Conservation (phyloP, 2,329 filamentous ascomycete species). For the Colletotrichum sublineola region DNA sequence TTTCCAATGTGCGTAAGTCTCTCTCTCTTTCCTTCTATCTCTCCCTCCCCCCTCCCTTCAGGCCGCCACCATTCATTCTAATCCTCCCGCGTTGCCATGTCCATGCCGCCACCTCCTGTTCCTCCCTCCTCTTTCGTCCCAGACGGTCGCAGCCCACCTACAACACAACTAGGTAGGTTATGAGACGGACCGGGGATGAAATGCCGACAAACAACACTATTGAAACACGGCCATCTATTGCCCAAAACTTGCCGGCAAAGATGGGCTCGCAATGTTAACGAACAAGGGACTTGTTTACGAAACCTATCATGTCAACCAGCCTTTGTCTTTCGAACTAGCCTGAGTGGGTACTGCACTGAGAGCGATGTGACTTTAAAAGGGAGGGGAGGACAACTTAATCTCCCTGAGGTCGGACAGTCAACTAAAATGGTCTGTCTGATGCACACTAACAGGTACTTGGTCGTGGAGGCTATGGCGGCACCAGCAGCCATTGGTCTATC, state of each 20-base stretch:
- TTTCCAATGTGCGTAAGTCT: background rate
- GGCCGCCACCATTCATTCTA: background rate
- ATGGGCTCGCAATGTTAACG: constrained; percentile 1
- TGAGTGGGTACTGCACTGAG: no score
- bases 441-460: no score
- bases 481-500: background rate
- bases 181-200: background rate
- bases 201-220: constrained; percentile 6
- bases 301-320: background rate
- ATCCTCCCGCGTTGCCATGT: background rate
- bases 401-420: background rate
- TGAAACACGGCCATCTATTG: background rate
- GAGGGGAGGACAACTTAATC: constrained; percentile 3
- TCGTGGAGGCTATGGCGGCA: background rate
- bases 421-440: no score
- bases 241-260: background rate
- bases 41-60: background rate
- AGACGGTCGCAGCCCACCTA: background rate
- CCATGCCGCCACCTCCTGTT: background rate
- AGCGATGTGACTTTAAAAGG: background rate
- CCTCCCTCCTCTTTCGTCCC: background rate
- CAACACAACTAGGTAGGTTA: background rate
- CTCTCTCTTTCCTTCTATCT: background rate
- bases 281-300: background rate
- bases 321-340: background rate